Evolutionary conservation across 2,329 filamentous ascomycete genomes (phyloP), one percentile per base, ranked within the genome.

Genomic region (Phialocephala sp.): DNA sequence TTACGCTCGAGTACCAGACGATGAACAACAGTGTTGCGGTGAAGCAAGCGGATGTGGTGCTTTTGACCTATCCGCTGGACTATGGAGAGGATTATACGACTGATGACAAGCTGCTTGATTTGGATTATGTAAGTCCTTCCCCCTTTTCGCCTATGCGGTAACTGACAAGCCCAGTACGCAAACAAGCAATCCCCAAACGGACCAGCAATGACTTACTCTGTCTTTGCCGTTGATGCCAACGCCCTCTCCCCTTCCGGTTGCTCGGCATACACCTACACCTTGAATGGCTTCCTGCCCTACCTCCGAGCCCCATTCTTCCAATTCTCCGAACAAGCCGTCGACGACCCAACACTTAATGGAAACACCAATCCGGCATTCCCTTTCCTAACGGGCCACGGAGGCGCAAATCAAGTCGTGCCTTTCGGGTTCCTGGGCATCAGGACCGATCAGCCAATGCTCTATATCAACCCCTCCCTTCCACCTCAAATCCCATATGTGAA

Each of bases 171-270:
- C 11, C 65, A 83, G 80, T 91, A 91, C 72, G 88, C 89, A 4
- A 85, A 85, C 54, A 89, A 87, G 62, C 89, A 91, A 76, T 89
- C 88, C 0, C 79, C 84, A 1, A 83, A 90, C 69, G 89, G 89
- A 0, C 89, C 89, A 0, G 89, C 86, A 2, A 92, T 92, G 89
- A 91, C 89, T 1, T 92, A 89, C 76, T 87, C 87, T 11, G 86
- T 90, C 11, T 91, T 90, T 76, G 85, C 86, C 56, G 85, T 91
- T 57, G 85, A 88, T 36, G 88, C 89, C 15, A 90, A 88, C 64
- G 82, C 86, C 57, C 80, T 91, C 12, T 88, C 87, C 0, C 85
- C 84, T 1, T 89, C 87, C 2, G 89, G 89, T 2, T 91, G 89
- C 75, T 86, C 88, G 1, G 84, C 86, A 4, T 91, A 87, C 73